These are phyloP conservation scores for Rhynchosporium agropyri DNA, from an alignment of 2,329 filamentous ascomycete genomes.

Conservation along the genomic window DNA sequence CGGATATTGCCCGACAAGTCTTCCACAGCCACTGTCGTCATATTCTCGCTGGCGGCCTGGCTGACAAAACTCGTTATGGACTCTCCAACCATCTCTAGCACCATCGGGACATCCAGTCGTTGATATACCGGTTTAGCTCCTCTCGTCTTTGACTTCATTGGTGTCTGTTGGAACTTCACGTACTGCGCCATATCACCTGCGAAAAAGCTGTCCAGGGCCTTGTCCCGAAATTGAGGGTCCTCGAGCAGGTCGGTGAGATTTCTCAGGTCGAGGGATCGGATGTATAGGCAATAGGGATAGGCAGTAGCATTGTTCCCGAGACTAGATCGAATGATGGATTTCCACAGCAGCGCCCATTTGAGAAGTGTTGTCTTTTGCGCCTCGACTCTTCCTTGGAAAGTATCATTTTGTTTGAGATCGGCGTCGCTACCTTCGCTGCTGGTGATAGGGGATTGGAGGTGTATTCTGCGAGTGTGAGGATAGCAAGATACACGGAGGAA, in stretches of 20 bases:
- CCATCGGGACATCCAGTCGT: slow-evolving; percentile 43
- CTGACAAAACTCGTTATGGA: slow-evolving; percentile 57
- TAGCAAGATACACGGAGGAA: neutral
- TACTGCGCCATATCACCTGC: slow-evolving; percentile 44
- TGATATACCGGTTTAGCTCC: slow-evolving; percentile 28
- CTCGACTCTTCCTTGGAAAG: slow-evolving; percentile 26
- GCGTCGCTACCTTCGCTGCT: slow-evolving; percentile 49
- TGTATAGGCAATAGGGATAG: slow-evolving; percentile 71
- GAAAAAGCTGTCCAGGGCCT: slow-evolving; percentile 46
- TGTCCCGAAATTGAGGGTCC: slow-evolving; percentile 47
- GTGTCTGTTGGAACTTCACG: slow-evolving; percentile 40
- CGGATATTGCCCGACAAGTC: slow-evolving; percentile 59
- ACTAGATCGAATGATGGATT: slow-evolving; percentile 67
- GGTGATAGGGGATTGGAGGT: slow-evolving; percentile 50
- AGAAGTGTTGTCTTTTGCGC: slow-evolving; percentile 35
- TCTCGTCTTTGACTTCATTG: slow-evolving; percentile 37
- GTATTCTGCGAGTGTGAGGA: slow-evolving; percentile 45
- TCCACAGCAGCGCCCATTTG: slow-evolving; percentile 68
- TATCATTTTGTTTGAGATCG: slow-evolving; percentile 37
- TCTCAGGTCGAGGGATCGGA: slow-evolving; percentile 64
- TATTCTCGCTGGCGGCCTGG: slow-evolving; percentile 44
- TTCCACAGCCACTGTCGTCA: slow-evolving; percentile 56
- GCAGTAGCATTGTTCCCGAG: slow-evolving; percentile 55
- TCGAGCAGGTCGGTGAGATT: slow-evolving; percentile 62
- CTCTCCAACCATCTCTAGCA: slow-evolving; percentile 55